Evolutionary conservation across 768 basidiomycete species (phyloP).

Genomic region (Leccinum pellstonianum): DNA sequence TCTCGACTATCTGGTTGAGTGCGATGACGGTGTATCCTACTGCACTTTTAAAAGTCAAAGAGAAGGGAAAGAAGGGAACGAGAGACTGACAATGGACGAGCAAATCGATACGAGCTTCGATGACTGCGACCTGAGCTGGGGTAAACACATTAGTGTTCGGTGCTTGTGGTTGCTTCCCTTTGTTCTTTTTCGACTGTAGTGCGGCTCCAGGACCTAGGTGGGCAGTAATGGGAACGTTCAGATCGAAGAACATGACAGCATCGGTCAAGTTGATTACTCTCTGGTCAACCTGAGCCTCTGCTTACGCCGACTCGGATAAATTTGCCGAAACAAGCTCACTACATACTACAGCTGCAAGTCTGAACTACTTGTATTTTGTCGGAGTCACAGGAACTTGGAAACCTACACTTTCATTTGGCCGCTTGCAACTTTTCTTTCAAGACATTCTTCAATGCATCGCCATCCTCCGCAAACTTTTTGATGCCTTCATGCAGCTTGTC

Average conservation of each 20-base stretch:
- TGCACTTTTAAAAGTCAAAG: constrained; percentile 32
- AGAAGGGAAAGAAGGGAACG: neutral
- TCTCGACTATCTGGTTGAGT: constrained; percentile 69
- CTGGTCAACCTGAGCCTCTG: too few species aligned
- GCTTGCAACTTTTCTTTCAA: constrained; percentile 60
- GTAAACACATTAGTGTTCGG: constrained; percentile 41
- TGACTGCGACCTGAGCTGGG: constrained; percentile 51
- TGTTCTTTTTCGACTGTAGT: constrained; percentile 28
- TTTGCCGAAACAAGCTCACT: neutral
- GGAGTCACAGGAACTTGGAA: neutral
- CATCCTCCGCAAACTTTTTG: constrained; percentile 94
- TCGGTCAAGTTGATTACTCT: neutral
- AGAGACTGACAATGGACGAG: constrained; percentile 65
- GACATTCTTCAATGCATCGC: constrained; percentile 76
- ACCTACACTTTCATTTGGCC: neutral
- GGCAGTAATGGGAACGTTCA: constrained; percentile 54
- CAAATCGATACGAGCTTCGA: constrained; percentile 66
- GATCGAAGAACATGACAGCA: constrained; percentile 65
- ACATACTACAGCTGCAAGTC: too few species aligned
- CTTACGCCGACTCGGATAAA: neutral
- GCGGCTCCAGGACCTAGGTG: constrained; percentile 15
- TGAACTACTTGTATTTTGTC: neutral
- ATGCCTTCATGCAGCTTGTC: constrained; percentile 98
- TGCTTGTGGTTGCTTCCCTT: constrained; percentile 37
- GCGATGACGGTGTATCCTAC: constrained; percentile 87